Base-by-base conservation (phyloP, 1,284 basidiomycete species). In the Thelephora terrestris region DNA sequence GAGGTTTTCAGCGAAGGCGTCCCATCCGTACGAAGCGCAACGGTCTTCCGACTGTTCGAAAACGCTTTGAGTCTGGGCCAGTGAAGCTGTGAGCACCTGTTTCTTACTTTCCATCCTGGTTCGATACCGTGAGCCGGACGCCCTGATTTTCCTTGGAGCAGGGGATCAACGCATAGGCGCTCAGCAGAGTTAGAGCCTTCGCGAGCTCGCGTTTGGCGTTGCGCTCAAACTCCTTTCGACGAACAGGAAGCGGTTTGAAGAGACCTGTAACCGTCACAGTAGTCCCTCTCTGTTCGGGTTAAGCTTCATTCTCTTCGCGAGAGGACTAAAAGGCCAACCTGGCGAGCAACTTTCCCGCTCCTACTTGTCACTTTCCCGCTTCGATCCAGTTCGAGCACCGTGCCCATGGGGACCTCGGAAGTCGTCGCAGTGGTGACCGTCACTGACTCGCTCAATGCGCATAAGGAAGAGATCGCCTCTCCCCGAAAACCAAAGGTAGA, bases 401-500 rank as follows among this genome's bases (percentile, higher is more conserved):
- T 80, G 1, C 89, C 93, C 70, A 88, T 80, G 0, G 91, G 90
- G 1, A 82, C 74, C 4, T 81, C 79, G 6, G 71, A 68, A 27
- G 73, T 69, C 0, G 87, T 92, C 1, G 88, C 76, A 1, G 93
- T 96, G 0, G 75, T 75, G 46, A 95, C 71, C 0, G 71, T 74
- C 7, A 96, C 76, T 0, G 69, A 67, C 45, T 88, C 81, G 46
- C 83, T 80, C 1, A 98, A 69, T 1, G 91, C 90, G 59, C 94
- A 99, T 0, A 99, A 73, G 1, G 93, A 92, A 1, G 91, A 91
- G 0, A 99, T 71, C 0, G 96, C 96, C 65, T 99, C 96, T 16
- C 96, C 96, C 27, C 95, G 79, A 59, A 99, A 99, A 0, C 96
- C 96, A 64, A 98, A 98, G 0, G 94, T 94, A 2, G 71, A 69